Evolutionary conservation across 129 eudicot genomes (phyloP).

Genomic region (Tagetes erecta): DNA sequence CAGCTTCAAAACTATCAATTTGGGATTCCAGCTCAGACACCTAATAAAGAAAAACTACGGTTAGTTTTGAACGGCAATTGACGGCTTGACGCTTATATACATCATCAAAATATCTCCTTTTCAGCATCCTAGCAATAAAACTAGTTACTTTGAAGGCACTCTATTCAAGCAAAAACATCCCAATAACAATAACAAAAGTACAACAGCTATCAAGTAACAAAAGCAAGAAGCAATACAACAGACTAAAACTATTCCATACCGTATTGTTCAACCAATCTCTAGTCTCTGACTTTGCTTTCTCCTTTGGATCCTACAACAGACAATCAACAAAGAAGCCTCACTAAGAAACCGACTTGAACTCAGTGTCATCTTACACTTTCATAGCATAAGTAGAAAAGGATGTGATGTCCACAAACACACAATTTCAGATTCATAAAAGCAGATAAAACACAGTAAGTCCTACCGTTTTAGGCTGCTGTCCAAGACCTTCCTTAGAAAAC

Average conservation of each 20-base stretch:
- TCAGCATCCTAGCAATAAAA: constrained; percentile 26
- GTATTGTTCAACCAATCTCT: constrained; percentile 98
- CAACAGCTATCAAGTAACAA: constrained; percentile 14
- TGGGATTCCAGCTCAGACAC: constrained; percentile 94
- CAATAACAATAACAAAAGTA: not conserved
- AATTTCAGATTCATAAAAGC: constrained; percentile 19
- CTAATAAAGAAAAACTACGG: constrained; percentile 42
- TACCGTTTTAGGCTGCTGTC: constrained; percentile 96
- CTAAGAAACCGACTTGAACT: constrained; percentile 5
- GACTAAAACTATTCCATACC: constrained; percentile 49
- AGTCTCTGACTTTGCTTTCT: constrained; percentile 97
- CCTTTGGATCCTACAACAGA: constrained; percentile 84
- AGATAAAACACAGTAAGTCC: constrained; percentile 19
- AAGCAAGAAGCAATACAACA: constrained; percentile 19
- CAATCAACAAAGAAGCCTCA: constrained; percentile 27
- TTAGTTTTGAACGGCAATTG: constrained; percentile 10
- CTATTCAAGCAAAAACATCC: not conserved
- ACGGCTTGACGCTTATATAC: not conserved
- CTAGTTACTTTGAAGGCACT: constrained; percentile 5
- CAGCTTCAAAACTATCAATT: constrained; percentile 96
- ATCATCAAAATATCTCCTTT: constrained; percentile 82
- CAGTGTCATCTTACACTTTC: not conserved
- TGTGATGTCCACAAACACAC: not conserved
- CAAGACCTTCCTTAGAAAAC: constrained; percentile 94
- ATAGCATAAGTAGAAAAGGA: constrained; percentile 3